Base-by-base conservation (phyloP, 108 stramenopile genomes). In the Epithemia pelagica region DNA sequence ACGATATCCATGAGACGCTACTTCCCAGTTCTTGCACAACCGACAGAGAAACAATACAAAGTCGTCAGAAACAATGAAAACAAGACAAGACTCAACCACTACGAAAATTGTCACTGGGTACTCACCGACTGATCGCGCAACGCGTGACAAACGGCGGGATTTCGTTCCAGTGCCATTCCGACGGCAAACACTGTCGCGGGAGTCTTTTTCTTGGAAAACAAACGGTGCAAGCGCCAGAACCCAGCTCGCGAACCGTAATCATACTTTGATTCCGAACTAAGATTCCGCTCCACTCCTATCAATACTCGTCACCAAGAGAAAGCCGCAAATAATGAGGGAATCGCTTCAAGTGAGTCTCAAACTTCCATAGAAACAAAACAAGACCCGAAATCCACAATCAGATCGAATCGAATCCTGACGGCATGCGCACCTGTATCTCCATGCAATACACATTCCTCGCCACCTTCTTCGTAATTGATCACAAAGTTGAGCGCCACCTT, bases 401-500 rank as follows among this genome's bases (percentile, higher is more conserved):
- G n/a, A n/a, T n/a, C n/a, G n/a, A n/a, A n/a, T n/a, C n/a, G n/a
- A n/a, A n/a, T 46, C 15, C 37, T 46, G 15, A 10, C 15, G 5
- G 37, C 37, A 10, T 15, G 15, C 37, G 37, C 15, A 46, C 37
- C 82, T 22, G 32, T 52, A 67, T 93, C 91, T 0, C 91, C 87
- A 70, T 91, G 92, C 58, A 95, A 70, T n/a, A 82, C 61, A 33
- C 90, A 91, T 65, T 75, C 87, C 61, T 97, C 96, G 15, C 92
- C 92, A 7, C 96, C 96, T 62, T 97, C 96, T 75, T 97, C 96
- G 76, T 95, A 97, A 79, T 97, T 97, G 62, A 97, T 82, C 32
- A 97, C 96, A 59, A 97, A 84, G 66, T 96, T 94, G 30, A 97
- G 78, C 21, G 95, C 95, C 54, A 90, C 90, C 66, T 88, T 88